Percentiles rank a stretch among this genome's conserved stretches.
phyloP scores from a whole-genome alignment of 345 rosid genomes.

The Atalantia buxifolia region DNA sequence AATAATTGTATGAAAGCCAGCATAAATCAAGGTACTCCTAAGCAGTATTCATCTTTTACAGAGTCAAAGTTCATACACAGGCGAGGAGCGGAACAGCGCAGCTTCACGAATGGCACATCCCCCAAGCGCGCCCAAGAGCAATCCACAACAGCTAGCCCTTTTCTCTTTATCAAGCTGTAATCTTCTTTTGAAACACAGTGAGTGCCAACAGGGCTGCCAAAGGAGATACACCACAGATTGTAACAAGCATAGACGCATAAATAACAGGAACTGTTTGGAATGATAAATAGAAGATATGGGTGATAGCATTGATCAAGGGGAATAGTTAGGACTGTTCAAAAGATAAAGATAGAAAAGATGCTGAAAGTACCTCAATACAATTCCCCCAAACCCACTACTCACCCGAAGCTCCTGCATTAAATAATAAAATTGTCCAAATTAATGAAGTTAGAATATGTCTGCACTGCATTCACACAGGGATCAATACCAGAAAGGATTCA shows the following conservation, averaged over 20 bases:
- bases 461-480: background rate
- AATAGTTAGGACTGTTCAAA: background rate
- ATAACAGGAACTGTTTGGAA: background rate
- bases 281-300: background rate
- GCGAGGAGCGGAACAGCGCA: slow-evolving; percentile 91
- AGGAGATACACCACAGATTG: slow-evolving; percentile 6
- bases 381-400: slow-evolving; percentile 76
- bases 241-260: background rate
- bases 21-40: background rate
- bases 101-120: slow-evolving; percentile 91
- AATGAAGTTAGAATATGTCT: background rate
- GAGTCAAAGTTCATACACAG: slow-evolving; percentile 56
- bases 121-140: slow-evolving; percentile 96
- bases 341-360: background rate
- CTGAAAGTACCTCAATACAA: slow-evolving; percentile 67
- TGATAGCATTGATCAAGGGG: background rate
- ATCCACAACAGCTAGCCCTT: slow-evolving; percentile 95
- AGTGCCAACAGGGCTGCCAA: slow-evolving; percentile 84
- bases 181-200: slow-evolving; percentile 92
- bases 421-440: slow-evolving; percentile 6
- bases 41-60: background rate
- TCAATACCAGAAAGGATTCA: background rate
- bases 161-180: slow-evolving; percentile 60
- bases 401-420: slow-evolving; percentile 82
- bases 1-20: background rate